Conservation (phyloP, 352 stramenopile species). For the Globisporangium apiculatum region DNA sequence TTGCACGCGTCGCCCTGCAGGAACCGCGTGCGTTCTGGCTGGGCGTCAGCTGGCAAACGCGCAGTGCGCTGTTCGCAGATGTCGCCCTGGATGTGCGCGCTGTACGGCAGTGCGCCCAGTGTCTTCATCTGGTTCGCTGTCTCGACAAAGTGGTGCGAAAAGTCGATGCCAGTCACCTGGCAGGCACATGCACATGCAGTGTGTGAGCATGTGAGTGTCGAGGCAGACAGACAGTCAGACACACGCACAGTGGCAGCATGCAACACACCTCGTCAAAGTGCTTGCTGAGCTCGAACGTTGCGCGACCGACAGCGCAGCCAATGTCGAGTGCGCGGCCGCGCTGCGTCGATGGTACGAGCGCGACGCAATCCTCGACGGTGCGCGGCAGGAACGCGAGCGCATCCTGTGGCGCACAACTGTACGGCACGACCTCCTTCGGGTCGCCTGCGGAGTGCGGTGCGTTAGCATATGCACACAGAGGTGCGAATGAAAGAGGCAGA, state of each 20-base stretch:
- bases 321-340: slow-evolving; percentile 89
- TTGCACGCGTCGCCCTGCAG: slow-evolving; percentile 92
- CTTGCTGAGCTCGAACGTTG: slow-evolving; percentile 91
- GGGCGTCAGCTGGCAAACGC: slow-evolving; percentile 52
- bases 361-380: slow-evolving; percentile 67
- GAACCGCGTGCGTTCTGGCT: slow-evolving; percentile 80
- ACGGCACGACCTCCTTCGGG: slow-evolving; percentile 57
- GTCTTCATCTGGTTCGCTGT: slow-evolving; percentile 85
- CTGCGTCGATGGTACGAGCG: slow-evolving; percentile 36
- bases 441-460: slow-evolving; percentile 30
- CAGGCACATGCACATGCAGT: too few species aligned
- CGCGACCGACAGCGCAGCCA: slow-evolving; percentile 91
- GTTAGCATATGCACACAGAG: neutral
- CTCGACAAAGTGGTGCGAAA: slow-evolving; percentile 87
- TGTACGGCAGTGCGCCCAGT: slow-evolving; percentile 72
- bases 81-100: slow-evolving; percentile 87
- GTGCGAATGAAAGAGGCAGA: too few species aligned
- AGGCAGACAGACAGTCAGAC: neutral
- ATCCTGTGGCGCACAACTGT: slow-evolving; percentile 64
- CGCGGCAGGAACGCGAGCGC: slow-evolving; percentile 84
- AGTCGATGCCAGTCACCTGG: slow-evolving; percentile 91
- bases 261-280: slow-evolving; percentile 81
- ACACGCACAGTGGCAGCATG: neutral
- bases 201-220: neutral
- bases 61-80: slow-evolving; percentile 52